Percentiles rank a stretch among this genome's conserved stretches.
Conservation (phyloP, 768 basidiomycete species). For the Leucogyrophana mollusca region DNA sequence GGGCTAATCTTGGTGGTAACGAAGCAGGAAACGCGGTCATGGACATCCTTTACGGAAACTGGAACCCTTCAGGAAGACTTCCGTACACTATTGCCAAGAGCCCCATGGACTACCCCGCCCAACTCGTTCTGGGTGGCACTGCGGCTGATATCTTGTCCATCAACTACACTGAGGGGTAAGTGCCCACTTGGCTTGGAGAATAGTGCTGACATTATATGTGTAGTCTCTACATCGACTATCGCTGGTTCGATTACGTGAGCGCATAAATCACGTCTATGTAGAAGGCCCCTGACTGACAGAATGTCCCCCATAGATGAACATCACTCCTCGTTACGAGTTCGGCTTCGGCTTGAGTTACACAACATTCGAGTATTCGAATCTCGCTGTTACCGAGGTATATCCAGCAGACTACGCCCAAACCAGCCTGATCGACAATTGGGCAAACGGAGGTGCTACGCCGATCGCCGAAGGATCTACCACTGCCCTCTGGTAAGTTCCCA, state of each 20-base stretch:
- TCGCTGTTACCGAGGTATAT: slow-evolving; percentile 45
- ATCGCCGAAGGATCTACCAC: slow-evolving; percentile 56
- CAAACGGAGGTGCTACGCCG: slow-evolving; percentile 53
- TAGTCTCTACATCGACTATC: slow-evolving; percentile 68
- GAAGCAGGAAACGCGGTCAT: slow-evolving; percentile 78
- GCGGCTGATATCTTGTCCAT: slow-evolving; percentile 40
- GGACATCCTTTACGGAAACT: slow-evolving; percentile 74
- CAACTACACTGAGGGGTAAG: slow-evolving; percentile 56
- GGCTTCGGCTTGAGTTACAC: slow-evolving; percentile 91
- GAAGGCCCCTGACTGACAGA: neutral
- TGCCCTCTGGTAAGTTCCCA: slow-evolving; percentile 50
- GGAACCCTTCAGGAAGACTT: slow-evolving; percentile 74
- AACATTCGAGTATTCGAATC: slow-evolving; percentile 65
- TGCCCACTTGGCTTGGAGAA: neutral
- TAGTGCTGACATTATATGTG: neutral
- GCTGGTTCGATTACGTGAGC: slow-evolving; percentile 66
- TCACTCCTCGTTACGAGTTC: slow-evolving; percentile 83
- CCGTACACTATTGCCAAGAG: slow-evolving; percentile 73
- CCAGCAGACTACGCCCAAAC: slow-evolving; percentile 26
- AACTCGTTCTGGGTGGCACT: slow-evolving; percentile 26
- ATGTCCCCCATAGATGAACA: slow-evolving; percentile 48
- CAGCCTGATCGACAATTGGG: slow-evolving; percentile 50
- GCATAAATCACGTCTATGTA: slow-evolving; percentile 8
- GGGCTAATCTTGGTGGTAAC: slow-evolving; percentile 62
- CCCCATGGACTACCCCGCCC: slow-evolving; percentile 48